Percentiles rank a stretch among this genome's conserved stretches.
Conservation (phyloP, 1,284 basidiomycete genomes). For the Exobasidium rhododendri region DNA sequence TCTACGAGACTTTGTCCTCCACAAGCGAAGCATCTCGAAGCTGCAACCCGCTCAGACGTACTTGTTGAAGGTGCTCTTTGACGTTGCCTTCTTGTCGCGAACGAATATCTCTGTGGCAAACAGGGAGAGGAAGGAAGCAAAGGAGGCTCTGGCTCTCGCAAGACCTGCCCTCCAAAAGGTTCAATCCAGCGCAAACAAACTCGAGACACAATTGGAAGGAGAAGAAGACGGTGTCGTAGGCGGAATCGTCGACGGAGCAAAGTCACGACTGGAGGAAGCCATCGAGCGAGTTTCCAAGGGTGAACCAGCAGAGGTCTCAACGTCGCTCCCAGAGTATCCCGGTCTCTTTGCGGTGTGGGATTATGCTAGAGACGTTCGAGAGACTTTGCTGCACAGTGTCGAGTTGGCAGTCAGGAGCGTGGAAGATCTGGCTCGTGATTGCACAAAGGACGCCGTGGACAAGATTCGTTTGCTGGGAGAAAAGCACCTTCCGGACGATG, state of each 20-base stretch:
- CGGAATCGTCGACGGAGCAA: conserved; percentile 62
- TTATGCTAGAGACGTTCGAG: conserved; percentile 80
- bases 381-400: conserved; percentile 72
- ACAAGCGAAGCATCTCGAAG: conserved; percentile 92
- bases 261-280: conserved; percentile 63
- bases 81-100: conserved; percentile 80
- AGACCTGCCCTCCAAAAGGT: conserved; percentile 85
- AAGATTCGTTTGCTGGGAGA: conserved; percentile 70
- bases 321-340: conserved; percentile 69
- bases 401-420: conserved; percentile 77
- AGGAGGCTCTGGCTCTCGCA: conserved; percentile 67
- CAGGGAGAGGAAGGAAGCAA: conserved; percentile 73
- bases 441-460: conserved; percentile 70
- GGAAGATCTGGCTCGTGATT: conserved; percentile 75
- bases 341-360: conserved; percentile 83
- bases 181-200: conserved; percentile 67
- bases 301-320: conserved; percentile 12
- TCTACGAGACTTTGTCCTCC: conserved; percentile 88
- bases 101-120: conserved; percentile 83
- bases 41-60: conserved; percentile 93
- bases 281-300: conserved; percentile 76
- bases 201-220: conserved; percentile 74
- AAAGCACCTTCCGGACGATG: conserved; percentile 66
- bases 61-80: conserved; percentile 79
- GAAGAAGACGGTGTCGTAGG: conserved; percentile 73